Evolutionary conservation across 805 yeast genomes (phyloP), one percentile per base, ranked within the genome.

Genomic region (Kockiozyma suomiensis): DNA sequence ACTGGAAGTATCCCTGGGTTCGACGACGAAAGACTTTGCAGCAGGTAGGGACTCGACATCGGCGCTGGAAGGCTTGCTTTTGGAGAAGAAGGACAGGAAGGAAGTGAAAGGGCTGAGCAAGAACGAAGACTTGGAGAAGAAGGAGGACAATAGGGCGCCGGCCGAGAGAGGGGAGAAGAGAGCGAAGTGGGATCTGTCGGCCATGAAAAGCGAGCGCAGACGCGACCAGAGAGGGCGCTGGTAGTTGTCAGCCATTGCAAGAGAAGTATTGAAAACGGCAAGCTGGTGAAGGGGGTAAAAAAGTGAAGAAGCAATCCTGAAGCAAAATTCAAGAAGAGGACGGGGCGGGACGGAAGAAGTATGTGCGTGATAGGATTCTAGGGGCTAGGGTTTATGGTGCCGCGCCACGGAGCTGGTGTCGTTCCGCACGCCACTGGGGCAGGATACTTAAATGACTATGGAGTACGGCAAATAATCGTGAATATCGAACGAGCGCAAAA

Each of bases 91-190:
- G 51, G 55, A 4, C 51, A 35, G 6, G 35, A 49, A 30, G 48
- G 52, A 15, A 28, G 37, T 19, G 35, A 49, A 30, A 43, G 52
- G 8, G 35, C 28, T 19, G 49, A 59, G 19, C 42, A 49, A 25
- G 21, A 37, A n/a, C 35, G 37, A 8, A 15, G 56, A 48, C 19
- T 28, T 25, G 43, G 43, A 13, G 55, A 58, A 30, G 35, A 53
- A 8, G 41, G 55, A 21, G 21, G 40, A 17, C 30, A 47, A 28
- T 38, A 25, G 50, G 32, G 50, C 4, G 37, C 51, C 50, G 43
- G 51, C 6, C 37, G 53, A 48, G 51, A 35, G 57, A 17, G 54
- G 54, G 21, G 54, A 47, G 42, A 47, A 28, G 13, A 32, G 50
- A 5, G 59, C 25, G 32, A 26, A 25, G 7, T 13, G 21, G 28